Evolutionary conservation across 768 basidiomycete genomes (phyloP).

Genomic region (Hypholoma sublateritium): DNA sequence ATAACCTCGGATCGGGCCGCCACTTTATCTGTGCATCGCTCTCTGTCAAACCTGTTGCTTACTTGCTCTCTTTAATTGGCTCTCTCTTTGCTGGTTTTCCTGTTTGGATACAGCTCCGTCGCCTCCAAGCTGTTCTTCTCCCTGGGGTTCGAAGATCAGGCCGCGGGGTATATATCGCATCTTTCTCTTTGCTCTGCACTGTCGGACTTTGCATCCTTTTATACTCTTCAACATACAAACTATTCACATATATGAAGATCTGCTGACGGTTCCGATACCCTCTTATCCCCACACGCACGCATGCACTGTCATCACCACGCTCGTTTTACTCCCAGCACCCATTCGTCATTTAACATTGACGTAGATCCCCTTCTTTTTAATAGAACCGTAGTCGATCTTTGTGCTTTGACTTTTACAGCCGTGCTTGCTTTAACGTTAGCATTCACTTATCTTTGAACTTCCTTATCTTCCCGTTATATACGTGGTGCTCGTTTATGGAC

Average conservation of each 20-base stretch:
- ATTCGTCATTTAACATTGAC: background rate
- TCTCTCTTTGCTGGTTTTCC: background rate
- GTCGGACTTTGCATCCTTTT: too few relatives aligned
- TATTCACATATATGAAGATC: too few relatives aligned
- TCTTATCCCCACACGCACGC: background rate
- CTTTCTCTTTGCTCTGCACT: too few relatives aligned
- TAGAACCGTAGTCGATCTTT: background rate
- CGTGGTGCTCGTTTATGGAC: background rate
- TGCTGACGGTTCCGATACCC: too few relatives aligned
- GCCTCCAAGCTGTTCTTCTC: background rate
- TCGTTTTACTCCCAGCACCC: background rate
- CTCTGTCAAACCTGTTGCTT: background rate
- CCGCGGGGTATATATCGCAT: background rate
- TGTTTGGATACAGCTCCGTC: background rate
- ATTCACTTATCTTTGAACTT: too few relatives aligned
- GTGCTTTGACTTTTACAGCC: background rate
- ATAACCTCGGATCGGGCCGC: background rate
- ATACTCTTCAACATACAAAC: too few relatives aligned
- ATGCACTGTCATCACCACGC: background rate
- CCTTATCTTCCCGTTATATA: too few relatives aligned
- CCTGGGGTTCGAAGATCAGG: background rate
- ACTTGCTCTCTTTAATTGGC: background rate
- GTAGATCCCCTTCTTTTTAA: background rate
- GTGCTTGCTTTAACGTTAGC: too few relatives aligned
- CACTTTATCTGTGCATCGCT: background rate